These are phyloP conservation scores for Waitea zeae DNA, from an alignment of 1,284 basidiomycete species.

Conservation along the genomic window DNA sequence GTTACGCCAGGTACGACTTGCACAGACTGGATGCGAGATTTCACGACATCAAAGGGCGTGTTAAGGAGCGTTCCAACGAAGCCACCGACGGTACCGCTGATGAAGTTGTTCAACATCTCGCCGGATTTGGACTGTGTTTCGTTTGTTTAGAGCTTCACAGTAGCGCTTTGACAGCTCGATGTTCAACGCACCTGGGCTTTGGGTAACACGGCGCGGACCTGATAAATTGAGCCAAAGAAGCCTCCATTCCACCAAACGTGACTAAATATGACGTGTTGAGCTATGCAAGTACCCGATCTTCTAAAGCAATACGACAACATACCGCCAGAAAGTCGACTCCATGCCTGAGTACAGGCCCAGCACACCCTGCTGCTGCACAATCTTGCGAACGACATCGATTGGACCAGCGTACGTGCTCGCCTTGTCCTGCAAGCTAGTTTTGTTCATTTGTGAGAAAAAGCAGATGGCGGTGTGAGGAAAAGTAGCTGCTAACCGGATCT, in stretches of 20 bases:
- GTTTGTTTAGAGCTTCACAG: too few relatives aligned
- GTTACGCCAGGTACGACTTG: slow-evolving; percentile 44
- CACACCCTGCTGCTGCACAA: slow-evolving; percentile 62
- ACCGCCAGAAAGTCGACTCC: slow-evolving; percentile 95
- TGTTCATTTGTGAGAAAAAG: too few relatives aligned
- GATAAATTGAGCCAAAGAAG: slow-evolving; percentile 86
- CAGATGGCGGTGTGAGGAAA: too few relatives aligned
- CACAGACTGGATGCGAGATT: slow-evolving; percentile 84
- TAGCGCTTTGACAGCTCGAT: neutral
- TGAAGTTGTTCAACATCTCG: slow-evolving; percentile 81
- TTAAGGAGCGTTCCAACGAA: slow-evolving; percentile 75
- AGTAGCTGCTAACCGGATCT: slow-evolving; percentile 80
- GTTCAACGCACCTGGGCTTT: slow-evolving; percentile 51
- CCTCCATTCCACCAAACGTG: slow-evolving; percentile 88
- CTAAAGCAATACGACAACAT: slow-evolving; percentile 6
- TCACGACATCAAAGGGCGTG: slow-evolving; percentile 80
- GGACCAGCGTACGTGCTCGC: slow-evolving; percentile 78
- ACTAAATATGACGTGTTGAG: slow-evolving; percentile 17
- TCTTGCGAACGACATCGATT: slow-evolving; percentile 74
- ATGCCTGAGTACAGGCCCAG: slow-evolving; percentile 84
- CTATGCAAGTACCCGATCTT: neutral
- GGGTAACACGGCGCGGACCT: slow-evolving; percentile 65
- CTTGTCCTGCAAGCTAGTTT: slow-evolving; percentile 91
- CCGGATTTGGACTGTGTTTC: slow-evolving; percentile 51
- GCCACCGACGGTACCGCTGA: slow-evolving; percentile 82